Conservation (phyloP, 345 rosid species). For the Viola odorata region DNA sequence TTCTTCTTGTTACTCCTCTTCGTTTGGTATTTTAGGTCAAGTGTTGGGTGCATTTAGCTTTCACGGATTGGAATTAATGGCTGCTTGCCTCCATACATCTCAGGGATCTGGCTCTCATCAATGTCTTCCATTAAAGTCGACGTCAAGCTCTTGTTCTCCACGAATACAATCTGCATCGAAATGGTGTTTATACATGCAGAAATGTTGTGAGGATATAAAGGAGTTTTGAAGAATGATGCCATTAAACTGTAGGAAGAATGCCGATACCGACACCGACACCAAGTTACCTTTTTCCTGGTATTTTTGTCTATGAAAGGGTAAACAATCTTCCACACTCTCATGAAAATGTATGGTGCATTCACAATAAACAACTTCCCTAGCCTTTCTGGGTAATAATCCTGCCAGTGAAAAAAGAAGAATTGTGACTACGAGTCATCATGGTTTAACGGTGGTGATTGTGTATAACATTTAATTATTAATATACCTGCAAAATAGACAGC, state of each 20-base stretch:
- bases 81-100: conserved; percentile 37
- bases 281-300: conserved; percentile 34
- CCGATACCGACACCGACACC: neutral
- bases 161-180: conserved; percentile 40
- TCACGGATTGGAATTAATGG: conserved; percentile 15
- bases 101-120: conserved; percentile 48
- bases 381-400: conserved; percentile 51
- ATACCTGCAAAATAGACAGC: conserved; percentile 42
- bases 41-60: neutral
- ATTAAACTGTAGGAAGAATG: neutral
- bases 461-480: too few species aligned
- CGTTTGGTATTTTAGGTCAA: neutral
- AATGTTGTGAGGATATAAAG: neutral
- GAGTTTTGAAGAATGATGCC: neutral
- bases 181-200: neutral
- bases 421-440: neutral
- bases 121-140: conserved; percentile 43
- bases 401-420: conserved; percentile 4
- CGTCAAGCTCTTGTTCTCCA: conserved; percentile 33
- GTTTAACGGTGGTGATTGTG: too few species aligned
- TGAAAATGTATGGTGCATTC: conserved; percentile 33
- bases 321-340: conserved; percentile 34
- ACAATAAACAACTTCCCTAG: conserved; percentile 36
- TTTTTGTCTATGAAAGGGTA: conserved; percentile 38
- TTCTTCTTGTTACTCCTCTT: neutral